phyloP scores from a whole-genome alignment of 805 yeast genomes.

The Metschnikowia santaceciliae region DNA sequence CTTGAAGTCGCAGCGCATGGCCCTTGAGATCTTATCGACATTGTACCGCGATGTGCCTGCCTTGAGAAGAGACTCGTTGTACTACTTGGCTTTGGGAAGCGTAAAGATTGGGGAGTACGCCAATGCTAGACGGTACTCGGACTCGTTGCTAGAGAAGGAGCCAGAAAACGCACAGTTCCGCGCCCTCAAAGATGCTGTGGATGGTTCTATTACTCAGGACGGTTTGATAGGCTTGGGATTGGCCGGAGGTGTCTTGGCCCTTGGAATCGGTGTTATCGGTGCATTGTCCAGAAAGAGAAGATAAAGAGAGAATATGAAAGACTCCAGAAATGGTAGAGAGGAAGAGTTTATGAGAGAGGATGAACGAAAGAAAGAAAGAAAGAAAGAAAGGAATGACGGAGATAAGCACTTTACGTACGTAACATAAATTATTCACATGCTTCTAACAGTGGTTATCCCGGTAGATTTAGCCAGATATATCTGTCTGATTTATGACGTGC shows the following conservation, averaged over 20 bases:
- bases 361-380: background rate
- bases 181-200: conserved; percentile 69
- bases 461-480: background rate
- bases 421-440: too few species aligned
- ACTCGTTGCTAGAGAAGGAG: conserved; percentile 70
- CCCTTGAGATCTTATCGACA: conserved; percentile 69
- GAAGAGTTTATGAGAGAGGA: background rate
- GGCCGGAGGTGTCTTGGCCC: conserved; percentile 80
- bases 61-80: conserved; percentile 84
- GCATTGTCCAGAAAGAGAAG: conserved; percentile 21
- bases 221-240: conserved; percentile 87
- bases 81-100: conserved; percentile 83
- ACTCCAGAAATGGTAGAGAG: background rate
- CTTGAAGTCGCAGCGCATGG: conserved; percentile 66
- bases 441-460: background rate
- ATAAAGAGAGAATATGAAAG: background rate
- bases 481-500: background rate
- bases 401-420: too few species aligned
- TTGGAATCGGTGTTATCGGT: conserved; percentile 64
- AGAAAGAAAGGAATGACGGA: too few species aligned
- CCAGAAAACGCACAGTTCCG: conserved; percentile 80
- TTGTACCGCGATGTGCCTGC: conserved; percentile 72
- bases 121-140: conserved; percentile 82
- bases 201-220: conserved; percentile 79
- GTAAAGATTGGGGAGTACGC: conserved; percentile 84